Evolutionary conservation across 2,329 filamentous ascomycete species (phyloP).

Genomic region (Daldinia eschscholtzii): DNA sequence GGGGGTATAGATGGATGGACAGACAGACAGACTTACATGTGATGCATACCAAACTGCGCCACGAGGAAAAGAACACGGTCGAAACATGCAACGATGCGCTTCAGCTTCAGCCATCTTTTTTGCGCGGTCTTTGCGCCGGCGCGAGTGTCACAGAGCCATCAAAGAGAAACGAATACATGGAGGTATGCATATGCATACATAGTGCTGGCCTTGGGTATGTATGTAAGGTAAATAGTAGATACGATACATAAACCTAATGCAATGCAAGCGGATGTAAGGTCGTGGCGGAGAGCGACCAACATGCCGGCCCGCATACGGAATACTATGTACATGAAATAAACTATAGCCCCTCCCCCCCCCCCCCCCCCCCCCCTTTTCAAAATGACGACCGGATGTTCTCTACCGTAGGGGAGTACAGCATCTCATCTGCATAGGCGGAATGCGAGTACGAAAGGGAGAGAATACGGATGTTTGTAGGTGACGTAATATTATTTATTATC

Average conservation of each 20-base stretch:
- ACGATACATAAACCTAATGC: not conserved
- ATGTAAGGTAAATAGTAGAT: not conserved
- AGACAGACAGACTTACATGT: not conserved
- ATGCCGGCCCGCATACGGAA: slow-evolving; percentile 1
- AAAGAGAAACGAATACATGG: not conserved
- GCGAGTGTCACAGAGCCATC: not conserved
- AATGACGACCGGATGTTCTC: slow-evolving; percentile 8
- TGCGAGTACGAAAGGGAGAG: not conserved
- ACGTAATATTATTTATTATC: not conserved
- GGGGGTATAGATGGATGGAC: no score
- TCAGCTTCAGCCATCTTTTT: no score
- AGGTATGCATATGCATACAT: not conserved
- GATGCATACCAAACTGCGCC: not conserved
- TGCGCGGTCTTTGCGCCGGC: not conserved
- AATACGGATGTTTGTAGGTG: not conserved
- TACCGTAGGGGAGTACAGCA: slow-evolving; percentile 21
- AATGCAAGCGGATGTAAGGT: slow-evolving; percentile 29
- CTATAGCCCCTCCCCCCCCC: slow-evolving; percentile 2
- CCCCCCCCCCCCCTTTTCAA: not conserved
- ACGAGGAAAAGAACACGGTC: not conserved
- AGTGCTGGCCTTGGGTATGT: not conserved
- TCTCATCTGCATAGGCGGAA: slow-evolving; percentile 13
- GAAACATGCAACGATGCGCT: not conserved
- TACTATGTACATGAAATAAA: slow-evolving; percentile 4
- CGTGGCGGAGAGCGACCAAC: slow-evolving; percentile 28